Percentiles rank a stretch among this genome's conserved stretches.
Evolutionary conservation across 805 yeast species (phyloP).

Genomic region (Geotrichum ghanense): DNA sequence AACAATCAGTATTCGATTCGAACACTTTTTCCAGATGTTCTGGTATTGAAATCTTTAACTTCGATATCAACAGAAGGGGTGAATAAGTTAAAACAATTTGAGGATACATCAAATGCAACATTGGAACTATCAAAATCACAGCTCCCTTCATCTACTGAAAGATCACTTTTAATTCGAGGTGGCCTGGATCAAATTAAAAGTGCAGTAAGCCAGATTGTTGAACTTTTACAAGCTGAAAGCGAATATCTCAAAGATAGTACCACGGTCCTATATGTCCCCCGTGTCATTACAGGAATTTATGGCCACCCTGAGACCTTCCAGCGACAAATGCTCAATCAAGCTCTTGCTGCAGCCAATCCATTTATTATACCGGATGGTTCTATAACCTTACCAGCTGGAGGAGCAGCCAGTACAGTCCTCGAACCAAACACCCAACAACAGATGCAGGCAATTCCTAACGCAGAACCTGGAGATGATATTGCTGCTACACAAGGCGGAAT

Average conservation of each 20-base stretch:
- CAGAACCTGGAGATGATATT: constrained; percentile 5
- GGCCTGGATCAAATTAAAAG: not conserved
- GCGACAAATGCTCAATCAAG: constrained; percentile 11
- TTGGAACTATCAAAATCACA: not conserved
- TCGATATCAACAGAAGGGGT: not conserved
- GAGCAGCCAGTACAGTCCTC: constrained; percentile 6
- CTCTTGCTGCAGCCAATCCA: constrained; percentile 7
- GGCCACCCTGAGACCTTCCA: constrained; percentile 16
- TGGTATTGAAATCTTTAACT: not conserved
- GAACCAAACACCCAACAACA: not conserved
- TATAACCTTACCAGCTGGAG: constrained; percentile 5
- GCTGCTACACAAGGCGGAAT: not conserved
- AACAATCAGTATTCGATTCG: not conserved
- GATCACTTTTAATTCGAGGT: not conserved
- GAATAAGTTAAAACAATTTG: not conserved
- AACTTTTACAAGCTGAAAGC: not conserved
- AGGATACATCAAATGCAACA: not conserved
- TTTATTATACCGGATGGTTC: constrained; percentile 7
- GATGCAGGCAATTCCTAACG: constrained; percentile 2
- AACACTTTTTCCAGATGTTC: not conserved
- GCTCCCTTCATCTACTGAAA: constrained; percentile 2
- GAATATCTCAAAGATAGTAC: not conserved
- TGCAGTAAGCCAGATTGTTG: not conserved
- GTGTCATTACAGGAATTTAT: constrained; percentile 10
- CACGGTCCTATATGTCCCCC: constrained; percentile 8